phyloP scores from a whole-genome alignment of 108 stramenopile genomes.

The Pseudonitzschia multiseries region DNA sequence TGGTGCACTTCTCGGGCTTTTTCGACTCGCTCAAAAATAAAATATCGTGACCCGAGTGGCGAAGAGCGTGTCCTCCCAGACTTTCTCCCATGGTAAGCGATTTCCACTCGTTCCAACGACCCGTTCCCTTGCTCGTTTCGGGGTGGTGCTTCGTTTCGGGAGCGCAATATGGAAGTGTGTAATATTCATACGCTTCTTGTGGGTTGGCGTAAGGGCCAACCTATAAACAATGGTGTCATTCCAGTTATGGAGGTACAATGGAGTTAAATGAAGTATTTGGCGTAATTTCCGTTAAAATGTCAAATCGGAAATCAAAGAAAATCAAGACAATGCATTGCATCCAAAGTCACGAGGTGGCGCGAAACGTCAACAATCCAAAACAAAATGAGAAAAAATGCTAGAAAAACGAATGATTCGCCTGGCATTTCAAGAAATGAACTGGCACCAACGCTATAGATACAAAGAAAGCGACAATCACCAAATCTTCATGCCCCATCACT shows the following conservation, averaged over 20 bases:
- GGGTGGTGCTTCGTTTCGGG: constrained; percentile 90
- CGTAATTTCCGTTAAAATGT: background rate
- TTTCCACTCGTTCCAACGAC: constrained; percentile 85
- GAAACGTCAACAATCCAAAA: background rate
- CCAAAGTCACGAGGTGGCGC: background rate
- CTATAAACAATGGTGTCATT: too few species aligned
- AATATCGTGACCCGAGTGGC: constrained; percentile 86
- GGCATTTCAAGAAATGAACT: too few species aligned
- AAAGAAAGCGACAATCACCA: too few species aligned
- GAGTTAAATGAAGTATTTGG: background rate
- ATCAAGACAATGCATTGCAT: background rate
- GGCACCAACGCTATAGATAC: too few species aligned
- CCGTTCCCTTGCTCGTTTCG: constrained; percentile 48
- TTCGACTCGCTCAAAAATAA: constrained; percentile 53
- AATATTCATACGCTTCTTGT: constrained; percentile 98
- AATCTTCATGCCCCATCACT: background rate
- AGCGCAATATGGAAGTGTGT: constrained; percentile 94
- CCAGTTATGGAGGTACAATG: too few species aligned
- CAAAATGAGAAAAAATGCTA: background rate
- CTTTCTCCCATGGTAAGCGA: constrained; percentile 74
- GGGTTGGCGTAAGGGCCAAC: constrained; percentile 99
- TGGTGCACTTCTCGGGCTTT: constrained; percentile 70
- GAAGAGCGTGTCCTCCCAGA: constrained; percentile 78
- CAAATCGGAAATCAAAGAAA: background rate
- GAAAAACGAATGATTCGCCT: background rate